phyloP scores from a whole-genome alignment of 179 eudicot species.

The Spergularia azorica region DNA sequence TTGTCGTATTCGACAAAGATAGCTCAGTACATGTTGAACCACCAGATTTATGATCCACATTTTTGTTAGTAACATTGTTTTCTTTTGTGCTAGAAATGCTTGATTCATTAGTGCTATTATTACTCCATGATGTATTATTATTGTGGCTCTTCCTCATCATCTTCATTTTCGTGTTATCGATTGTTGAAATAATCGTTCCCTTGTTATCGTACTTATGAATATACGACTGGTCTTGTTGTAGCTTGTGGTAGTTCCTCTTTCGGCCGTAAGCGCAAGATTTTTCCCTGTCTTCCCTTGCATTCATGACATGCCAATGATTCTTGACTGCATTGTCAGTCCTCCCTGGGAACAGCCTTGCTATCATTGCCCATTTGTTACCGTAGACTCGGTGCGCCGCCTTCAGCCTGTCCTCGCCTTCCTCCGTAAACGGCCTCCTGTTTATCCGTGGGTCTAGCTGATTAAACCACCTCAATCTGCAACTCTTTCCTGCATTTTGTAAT shows the following conservation, averaged over 20 bases:
- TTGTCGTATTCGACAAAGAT: constrained; percentile 31
- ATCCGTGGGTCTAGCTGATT: constrained; percentile 75
- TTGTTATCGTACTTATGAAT: background rate
- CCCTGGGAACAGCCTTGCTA: constrained; percentile 63
- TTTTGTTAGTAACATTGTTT: background rate
- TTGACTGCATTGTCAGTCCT: constrained; percentile 77
- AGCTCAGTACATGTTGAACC: constrained; percentile 52
- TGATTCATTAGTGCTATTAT: constrained; percentile 1
- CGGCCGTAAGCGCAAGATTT: constrained; percentile 30
- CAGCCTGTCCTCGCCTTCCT: constrained; percentile 62
- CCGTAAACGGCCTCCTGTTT: constrained; percentile 50
- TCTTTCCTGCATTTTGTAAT: constrained; percentile 45
- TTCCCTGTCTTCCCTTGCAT: constrained; percentile 58
- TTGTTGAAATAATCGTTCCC: too few species aligned
- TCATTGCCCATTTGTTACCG: constrained; percentile 79
- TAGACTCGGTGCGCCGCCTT: constrained; percentile 48
- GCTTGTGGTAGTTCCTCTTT: constrained; percentile 11
- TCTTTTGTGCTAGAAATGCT: constrained; percentile 16
- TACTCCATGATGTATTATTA: background rate
- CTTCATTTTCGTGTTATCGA: background rate
- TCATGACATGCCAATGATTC: constrained; percentile 80
- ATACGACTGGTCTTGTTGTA: background rate
- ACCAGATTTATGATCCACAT: constrained; percentile 33
- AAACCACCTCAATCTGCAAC: constrained; percentile 83
- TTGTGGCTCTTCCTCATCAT: background rate